Percentiles rank a stretch among this genome's conserved stretches.
Evolutionary conservation across 2,329 filamentous ascomycete genomes (phyloP).

Genomic region (Bretziella fagacearum): DNA sequence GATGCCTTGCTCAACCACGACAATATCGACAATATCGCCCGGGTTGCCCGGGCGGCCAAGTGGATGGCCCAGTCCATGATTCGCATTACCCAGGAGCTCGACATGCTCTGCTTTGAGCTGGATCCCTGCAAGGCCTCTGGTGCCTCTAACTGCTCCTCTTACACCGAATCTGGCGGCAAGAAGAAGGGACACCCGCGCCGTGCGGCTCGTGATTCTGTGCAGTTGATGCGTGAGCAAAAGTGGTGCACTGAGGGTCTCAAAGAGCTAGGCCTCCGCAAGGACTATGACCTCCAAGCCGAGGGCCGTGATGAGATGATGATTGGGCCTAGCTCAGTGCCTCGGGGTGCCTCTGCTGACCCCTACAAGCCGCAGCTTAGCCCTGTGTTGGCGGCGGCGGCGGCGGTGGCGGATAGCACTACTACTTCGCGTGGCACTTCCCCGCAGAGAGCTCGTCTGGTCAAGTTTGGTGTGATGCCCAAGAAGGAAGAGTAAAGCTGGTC

Average conservation of each 20-base stretch:
- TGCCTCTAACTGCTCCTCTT: neutral
- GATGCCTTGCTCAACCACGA: neutral
- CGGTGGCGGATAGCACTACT: neutral
- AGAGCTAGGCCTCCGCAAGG: slow-evolving; percentile 8
- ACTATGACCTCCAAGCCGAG: slow-evolving; percentile 6
- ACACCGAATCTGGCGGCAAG: neutral
- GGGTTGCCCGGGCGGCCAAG: neutral
- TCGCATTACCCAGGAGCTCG: slow-evolving; percentile 8
- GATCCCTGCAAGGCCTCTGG: neutral
- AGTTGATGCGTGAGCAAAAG: slow-evolving; percentile 12
- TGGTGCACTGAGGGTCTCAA: slow-evolving; percentile 6
- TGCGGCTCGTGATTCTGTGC: slow-evolving; percentile 9
- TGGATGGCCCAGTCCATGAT: slow-evolving; percentile 8
- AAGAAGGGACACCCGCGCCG: slow-evolving; percentile 10
- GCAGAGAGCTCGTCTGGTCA: slow-evolving; percentile 6
- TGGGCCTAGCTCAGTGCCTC: neutral
- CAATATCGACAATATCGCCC: neutral
- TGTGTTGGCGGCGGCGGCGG: neutral
- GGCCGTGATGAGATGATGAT: neutral
- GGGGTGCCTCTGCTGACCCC: neutral
- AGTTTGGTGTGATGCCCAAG: slow-evolving; percentile 8
- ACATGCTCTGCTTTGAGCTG: too few species aligned
- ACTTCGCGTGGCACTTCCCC: too few species aligned
- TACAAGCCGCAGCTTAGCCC: too few species aligned
- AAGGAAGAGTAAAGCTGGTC: too few species aligned